Percentiles rank a stretch among this genome's conserved stretches.
Conservation (phyloP, 2,329 filamentous ascomycete species). For the Arthrocladium fulminans region DNA sequence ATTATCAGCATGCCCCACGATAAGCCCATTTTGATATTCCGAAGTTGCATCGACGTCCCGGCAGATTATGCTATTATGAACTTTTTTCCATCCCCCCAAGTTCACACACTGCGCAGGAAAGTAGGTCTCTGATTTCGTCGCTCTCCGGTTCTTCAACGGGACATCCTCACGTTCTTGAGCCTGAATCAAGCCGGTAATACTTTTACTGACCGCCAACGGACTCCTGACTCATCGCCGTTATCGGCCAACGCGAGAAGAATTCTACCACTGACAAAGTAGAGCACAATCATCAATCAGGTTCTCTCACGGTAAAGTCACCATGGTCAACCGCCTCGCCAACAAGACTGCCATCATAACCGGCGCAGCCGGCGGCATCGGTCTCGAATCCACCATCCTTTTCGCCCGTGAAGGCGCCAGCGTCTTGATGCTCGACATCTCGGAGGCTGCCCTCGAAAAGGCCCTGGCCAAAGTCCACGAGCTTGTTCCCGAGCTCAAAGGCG, state of each 20-base stretch:
- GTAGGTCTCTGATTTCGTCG: background rate
- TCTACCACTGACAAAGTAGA: background rate
- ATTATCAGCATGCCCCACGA: conserved; percentile 1
- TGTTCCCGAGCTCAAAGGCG: conserved; percentile 50
- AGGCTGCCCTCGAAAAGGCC: conserved; percentile 66
- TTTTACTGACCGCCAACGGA: background rate
- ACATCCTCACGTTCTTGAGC: background rate
- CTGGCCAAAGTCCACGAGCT: conserved; percentile 65
- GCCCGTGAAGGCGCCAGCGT: conserved; percentile 79
- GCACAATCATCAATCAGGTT: background rate
- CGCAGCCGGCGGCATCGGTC: conserved; percentile 67
- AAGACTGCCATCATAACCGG: conserved; percentile 48
- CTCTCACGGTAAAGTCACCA: background rate
- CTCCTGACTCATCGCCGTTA: background rate
- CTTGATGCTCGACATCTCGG: conserved; percentile 77
- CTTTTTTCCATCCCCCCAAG: background rate
- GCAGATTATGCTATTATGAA: background rate
- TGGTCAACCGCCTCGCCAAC: conserved; percentile 46
- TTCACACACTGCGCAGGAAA: background rate
- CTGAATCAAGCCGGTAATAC: background rate
- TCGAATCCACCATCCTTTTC: conserved; percentile 86
- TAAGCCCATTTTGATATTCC: conserved; percentile 8
- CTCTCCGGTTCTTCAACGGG: background rate
- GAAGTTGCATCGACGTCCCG: background rate
- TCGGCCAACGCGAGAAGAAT: background rate